phyloP scores from a whole-genome alignment of 129 eudicot species.

The Helianthus tuberosus region DNA sequence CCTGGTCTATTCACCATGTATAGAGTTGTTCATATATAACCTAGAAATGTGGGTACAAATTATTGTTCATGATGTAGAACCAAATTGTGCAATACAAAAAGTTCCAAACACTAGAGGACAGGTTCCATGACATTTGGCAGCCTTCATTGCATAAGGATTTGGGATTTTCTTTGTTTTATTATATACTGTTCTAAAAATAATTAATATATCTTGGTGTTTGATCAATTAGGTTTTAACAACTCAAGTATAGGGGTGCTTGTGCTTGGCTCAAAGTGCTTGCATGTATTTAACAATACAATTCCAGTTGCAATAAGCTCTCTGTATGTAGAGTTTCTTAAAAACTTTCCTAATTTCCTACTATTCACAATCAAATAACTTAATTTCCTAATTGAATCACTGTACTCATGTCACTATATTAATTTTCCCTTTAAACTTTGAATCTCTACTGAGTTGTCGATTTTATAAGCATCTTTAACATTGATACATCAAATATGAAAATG shows the following conservation, averaged over 20 bases:
- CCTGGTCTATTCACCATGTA: not conserved
- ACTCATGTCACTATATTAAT: too few relatives aligned
- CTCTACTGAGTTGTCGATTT: too few relatives aligned
- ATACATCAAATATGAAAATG: too few relatives aligned
- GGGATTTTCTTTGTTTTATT: not conserved
- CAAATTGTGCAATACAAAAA: slow-evolving; percentile 7
- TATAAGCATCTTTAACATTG: too few relatives aligned
- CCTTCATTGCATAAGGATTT: slow-evolving; percentile 27
- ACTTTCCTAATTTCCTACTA: not conserved
- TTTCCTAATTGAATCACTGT: too few relatives aligned
- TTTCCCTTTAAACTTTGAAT: too few relatives aligned
- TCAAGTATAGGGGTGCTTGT: slow-evolving; percentile 33
- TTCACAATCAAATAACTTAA: too few relatives aligned
- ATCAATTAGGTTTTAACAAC: slow-evolving; percentile 25
- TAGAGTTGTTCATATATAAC: not conserved
- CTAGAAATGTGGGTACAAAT: slow-evolving; percentile 6
- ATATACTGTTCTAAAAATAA: not conserved
- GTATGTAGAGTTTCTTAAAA: not conserved
- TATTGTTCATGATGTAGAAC: slow-evolving; percentile 13
- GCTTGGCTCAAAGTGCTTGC: slow-evolving; percentile 36
- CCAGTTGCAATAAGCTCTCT: slow-evolving; percentile 3
- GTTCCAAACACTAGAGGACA: slow-evolving; percentile 35
- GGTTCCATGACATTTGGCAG: slow-evolving; percentile 20
- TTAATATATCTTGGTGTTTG: slow-evolving; percentile 21
- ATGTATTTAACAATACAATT: slow-evolving; percentile 17